Conservation (phyloP, 2,329 filamentous ascomycete species). For the Exophiala sp. region DNA sequence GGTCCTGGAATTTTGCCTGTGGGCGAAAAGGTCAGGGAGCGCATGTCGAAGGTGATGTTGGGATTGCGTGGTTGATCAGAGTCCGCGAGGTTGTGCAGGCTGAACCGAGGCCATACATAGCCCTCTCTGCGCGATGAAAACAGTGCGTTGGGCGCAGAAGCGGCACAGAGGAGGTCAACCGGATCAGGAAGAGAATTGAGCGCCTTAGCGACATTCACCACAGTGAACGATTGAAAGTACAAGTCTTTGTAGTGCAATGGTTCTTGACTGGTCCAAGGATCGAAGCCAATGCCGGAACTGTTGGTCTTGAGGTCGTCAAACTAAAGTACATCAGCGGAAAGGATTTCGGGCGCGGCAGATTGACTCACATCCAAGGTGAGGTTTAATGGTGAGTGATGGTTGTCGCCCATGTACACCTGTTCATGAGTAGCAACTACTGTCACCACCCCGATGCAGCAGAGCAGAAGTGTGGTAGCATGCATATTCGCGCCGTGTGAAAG, state of each 20-base stretch:
- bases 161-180: constrained; percentile 3
- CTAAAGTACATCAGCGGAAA: background rate
- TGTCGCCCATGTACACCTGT: too few species aligned
- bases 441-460: too few species aligned
- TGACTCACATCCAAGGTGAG: background rate
- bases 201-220: constrained; percentile 10
- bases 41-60: constrained; percentile 7
- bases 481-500: too few species aligned
- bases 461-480: too few species aligned
- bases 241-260: constrained; percentile 7
- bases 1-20: background rate
- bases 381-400: background rate
- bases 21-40: constrained; percentile 1
- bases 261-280: background rate
- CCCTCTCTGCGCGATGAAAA: constrained; percentile 1
- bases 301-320: constrained; percentile 10
- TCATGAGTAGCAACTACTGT: too few species aligned
- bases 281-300: constrained; percentile 6
- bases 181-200: constrained; percentile 1
- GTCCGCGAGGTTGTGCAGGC: background rate
- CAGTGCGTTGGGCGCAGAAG: constrained; percentile 6
- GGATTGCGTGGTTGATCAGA: background rate
- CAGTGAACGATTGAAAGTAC: constrained; percentile 9
- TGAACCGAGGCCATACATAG: constrained; percentile 5
- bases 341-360: background rate